A percentile compares a stretch with the other conserved stretches of the same genome.
phyloP scores from a whole-genome alignment of 352 stramenopile species.

The Pythium pyrilobum region DNA sequence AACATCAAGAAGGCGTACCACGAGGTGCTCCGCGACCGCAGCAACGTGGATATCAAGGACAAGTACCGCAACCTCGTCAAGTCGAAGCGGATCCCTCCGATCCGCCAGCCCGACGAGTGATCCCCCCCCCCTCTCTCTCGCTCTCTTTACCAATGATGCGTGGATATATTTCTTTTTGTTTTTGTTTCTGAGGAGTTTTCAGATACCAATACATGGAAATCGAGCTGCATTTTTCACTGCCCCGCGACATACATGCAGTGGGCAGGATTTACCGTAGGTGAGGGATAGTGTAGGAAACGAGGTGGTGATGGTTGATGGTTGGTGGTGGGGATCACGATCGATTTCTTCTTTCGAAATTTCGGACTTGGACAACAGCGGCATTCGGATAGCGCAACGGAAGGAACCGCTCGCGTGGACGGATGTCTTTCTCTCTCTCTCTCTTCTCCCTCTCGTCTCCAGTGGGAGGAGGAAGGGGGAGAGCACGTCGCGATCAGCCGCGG shows the following conservation, averaged over 20 bases:
- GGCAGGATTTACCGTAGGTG: too few relatives aligned
- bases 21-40: conserved; percentile 37
- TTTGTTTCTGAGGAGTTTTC: background rate
- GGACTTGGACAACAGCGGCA: conserved; percentile 10
- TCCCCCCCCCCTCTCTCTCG: too few relatives aligned
- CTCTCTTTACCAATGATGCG: too few relatives aligned
- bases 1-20: conserved; percentile 60
- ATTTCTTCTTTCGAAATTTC: conserved; percentile 16
- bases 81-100: conserved; percentile 29
- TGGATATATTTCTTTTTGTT: conserved; percentile 3
- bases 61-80: conserved; percentile 77
- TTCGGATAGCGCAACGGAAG: too few relatives aligned
- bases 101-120: conserved; percentile 2
- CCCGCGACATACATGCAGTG: too few relatives aligned
- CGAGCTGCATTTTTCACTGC: conserved; percentile 6
- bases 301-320: too few relatives aligned
- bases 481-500: conserved; percentile 38
- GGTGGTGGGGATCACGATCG: background rate
- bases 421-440: conserved; percentile 1
- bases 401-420: too few relatives aligned
- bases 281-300: too few relatives aligned
- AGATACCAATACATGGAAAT: conserved; percentile 4
- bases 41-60: conserved; percentile 80
- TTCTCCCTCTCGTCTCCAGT: background rate
- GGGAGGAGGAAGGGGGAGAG: too few relatives aligned